phyloP scores from a whole-genome alignment of 2,329 filamentous ascomycete species.

The Penicillium sumatraense region DNA sequence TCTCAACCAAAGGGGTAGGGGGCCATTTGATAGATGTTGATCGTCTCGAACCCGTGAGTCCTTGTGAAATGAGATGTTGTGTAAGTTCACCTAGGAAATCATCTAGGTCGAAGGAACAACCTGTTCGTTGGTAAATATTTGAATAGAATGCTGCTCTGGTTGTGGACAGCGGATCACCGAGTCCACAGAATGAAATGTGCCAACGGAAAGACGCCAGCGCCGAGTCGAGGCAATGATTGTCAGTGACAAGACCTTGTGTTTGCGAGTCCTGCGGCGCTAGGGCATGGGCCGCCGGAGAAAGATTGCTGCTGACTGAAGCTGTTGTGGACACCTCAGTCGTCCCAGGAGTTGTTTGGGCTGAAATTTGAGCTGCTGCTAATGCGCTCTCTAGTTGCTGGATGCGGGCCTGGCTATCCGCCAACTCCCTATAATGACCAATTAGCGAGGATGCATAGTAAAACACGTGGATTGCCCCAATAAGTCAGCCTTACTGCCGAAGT shows the following conservation, averaged over 20 bases:
- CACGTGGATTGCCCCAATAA: neutral
- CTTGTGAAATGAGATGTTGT: conserved; percentile 13
- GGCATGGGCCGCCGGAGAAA: conserved; percentile 5
- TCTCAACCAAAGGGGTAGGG: conserved; percentile 13
- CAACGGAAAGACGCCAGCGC: conserved; percentile 23
- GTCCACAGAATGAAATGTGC: conserved; percentile 26
- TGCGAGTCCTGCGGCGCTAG: neutral
- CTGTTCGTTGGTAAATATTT: conserved; percentile 19
- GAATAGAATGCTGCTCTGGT: conserved; percentile 23
- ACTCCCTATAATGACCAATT: conserved; percentile 18
- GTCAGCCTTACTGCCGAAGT: conserved; percentile 23
- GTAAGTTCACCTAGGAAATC: conserved; percentile 20
- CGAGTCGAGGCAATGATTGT: conserved; percentile 23
- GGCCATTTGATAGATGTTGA: conserved; percentile 24
- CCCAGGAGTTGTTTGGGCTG: neutral
- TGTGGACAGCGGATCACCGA: conserved; percentile 20
- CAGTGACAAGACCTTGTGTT: conserved; percentile 13
- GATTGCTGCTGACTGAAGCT: conserved; percentile 7
- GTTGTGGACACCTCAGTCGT: neutral
- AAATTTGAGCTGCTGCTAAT: conserved; percentile 1
- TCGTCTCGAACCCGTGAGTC: conserved; percentile 6
- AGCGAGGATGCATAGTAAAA: neutral
- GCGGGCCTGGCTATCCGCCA: conserved; percentile 24
- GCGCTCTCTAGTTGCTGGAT: conserved; percentile 24
- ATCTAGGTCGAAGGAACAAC: conserved; percentile 24